Conservation (phyloP, 108 stramenopile genomes). For the Stephanodiscus minutulus region DNA sequence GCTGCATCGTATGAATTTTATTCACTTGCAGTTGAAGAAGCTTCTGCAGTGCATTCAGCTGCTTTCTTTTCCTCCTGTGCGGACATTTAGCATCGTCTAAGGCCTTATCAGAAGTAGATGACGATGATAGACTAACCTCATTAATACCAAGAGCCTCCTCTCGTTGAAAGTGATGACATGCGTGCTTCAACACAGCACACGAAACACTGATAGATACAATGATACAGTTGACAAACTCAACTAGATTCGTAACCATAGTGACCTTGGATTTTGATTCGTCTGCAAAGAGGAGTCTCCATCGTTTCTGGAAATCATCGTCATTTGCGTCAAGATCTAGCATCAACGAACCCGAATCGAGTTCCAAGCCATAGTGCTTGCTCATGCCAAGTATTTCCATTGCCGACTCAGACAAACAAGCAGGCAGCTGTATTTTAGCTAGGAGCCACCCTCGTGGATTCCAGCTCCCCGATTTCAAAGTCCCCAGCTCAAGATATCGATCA, state of each 20-base stretch:
- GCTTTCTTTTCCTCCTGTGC: slow-evolving; percentile 27
- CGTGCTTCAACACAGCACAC: slow-evolving; percentile 41
- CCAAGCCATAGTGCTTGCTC: slow-evolving; percentile 23
- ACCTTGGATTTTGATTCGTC: slow-evolving; percentile 18
- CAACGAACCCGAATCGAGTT: slow-evolving; percentile 12
- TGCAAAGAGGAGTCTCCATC: slow-evolving; percentile 25
- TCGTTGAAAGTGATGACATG: slow-evolving; percentile 36
- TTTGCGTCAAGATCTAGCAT: slow-evolving; percentile 3
- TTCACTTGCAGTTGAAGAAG: slow-evolving; percentile 41
- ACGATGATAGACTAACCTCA: background rate
- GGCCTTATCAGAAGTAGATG: background rate
- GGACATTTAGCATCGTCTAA: slow-evolving; percentile 2
- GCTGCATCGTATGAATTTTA: slow-evolving; percentile 39
- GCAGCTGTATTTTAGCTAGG: slow-evolving; percentile 39
- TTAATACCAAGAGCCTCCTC: slow-evolving; percentile 1
- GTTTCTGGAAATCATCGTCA: slow-evolving; percentile 8
- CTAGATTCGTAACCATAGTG: slow-evolving; percentile 18
- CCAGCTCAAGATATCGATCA: slow-evolving; percentile 42
- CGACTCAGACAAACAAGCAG: slow-evolving; percentile 33
- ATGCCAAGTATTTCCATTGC: slow-evolving; percentile 29
- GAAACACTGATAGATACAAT: slow-evolving; percentile 37
- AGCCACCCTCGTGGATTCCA: slow-evolving; percentile 52
- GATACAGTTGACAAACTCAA: slow-evolving; percentile 33
- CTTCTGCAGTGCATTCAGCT: slow-evolving; percentile 28
- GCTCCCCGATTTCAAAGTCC: slow-evolving; percentile 21